Percentiles rank a stretch among this genome's conserved stretches.
Evolutionary conservation across 352 stramenopile genomes (phyloP).

Genomic region (Phytopythium vexans): DNA sequence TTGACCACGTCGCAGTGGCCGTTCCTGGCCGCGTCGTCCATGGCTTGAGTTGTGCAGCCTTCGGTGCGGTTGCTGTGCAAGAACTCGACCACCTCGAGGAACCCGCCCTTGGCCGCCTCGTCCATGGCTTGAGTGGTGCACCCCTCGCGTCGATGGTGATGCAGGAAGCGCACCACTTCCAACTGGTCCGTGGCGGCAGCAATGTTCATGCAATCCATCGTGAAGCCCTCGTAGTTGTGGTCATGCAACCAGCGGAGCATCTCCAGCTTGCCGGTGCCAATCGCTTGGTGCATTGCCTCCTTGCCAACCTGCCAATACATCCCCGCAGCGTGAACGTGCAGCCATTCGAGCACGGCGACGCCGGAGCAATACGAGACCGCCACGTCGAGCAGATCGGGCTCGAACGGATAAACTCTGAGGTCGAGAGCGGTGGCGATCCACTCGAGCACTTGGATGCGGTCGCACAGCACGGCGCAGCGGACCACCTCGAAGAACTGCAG

Average conservation of each 20-base stretch:
- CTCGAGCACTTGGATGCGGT: too few species aligned
- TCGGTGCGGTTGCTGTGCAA: constrained; percentile 28
- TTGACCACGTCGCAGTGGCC: constrained; percentile 21
- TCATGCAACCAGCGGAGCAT: constrained; percentile 29
- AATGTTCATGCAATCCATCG: constrained; percentile 23
- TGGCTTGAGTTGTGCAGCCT: constrained; percentile 32
- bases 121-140: constrained; percentile 36
- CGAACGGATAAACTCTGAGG: background rate
- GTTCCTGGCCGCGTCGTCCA: constrained; percentile 29
- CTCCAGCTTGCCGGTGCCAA: constrained; percentile 5
- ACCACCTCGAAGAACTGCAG: too few species aligned
- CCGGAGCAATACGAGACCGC: background rate
- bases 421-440: too few species aligned
- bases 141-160: constrained; percentile 21
- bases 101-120: constrained; percentile 18
- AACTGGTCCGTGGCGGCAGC: constrained; percentile 29
- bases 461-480: too few species aligned
- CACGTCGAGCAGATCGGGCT: constrained; percentile 1
- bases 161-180: constrained; percentile 28
- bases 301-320: background rate
- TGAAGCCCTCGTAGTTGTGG: constrained; percentile 27
- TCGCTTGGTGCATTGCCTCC: background rate
- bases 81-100: constrained; percentile 28
- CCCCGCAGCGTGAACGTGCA: too few species aligned
- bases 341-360: too few species aligned